Percentiles rank a stretch among this genome's conserved stretches.
phyloP scores from a whole-genome alignment of 345 rosid genomes.

The Eucalyptus tenuipes region DNA sequence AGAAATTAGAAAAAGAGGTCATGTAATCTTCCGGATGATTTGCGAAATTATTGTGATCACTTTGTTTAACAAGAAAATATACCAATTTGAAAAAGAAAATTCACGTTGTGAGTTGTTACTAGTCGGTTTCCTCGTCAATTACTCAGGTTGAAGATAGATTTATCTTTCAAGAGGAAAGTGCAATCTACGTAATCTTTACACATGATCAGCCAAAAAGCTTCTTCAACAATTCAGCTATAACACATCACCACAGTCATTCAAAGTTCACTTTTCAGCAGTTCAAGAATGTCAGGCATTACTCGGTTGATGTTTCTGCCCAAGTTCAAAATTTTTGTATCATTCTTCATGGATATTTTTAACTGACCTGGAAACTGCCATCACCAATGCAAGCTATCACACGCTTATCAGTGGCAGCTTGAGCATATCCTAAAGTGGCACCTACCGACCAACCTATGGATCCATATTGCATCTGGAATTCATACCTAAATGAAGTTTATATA shows the following conservation, averaged over 20 bases:
- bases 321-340: neutral
- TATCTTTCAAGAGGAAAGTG: neutral
- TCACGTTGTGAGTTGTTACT: neutral
- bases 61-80: neutral
- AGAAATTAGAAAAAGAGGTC: neutral
- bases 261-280: neutral
- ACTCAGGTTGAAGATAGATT: neutral
- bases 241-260: neutral
- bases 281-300: neutral
- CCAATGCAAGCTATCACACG: conserved; percentile 74
- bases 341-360: neutral
- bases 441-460: conserved; percentile 84
- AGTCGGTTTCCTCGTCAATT: neutral
- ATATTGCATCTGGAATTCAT: conserved; percentile 68
- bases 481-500: conserved; percentile 17
- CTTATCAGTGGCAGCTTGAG: conserved; percentile 49
- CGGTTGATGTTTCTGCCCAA: neutral
- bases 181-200: neutral
- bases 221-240: too few species aligned
- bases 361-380: conserved; percentile 70
- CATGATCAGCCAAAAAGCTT: neutral
- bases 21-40: neutral
- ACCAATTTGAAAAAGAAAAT: neutral
- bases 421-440: conserved; percentile 68
- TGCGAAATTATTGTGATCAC: neutral